Base-by-base conservation (phyloP, 1,284 basidiomycete species). In the Sanguinoderma infundibulare region DNA sequence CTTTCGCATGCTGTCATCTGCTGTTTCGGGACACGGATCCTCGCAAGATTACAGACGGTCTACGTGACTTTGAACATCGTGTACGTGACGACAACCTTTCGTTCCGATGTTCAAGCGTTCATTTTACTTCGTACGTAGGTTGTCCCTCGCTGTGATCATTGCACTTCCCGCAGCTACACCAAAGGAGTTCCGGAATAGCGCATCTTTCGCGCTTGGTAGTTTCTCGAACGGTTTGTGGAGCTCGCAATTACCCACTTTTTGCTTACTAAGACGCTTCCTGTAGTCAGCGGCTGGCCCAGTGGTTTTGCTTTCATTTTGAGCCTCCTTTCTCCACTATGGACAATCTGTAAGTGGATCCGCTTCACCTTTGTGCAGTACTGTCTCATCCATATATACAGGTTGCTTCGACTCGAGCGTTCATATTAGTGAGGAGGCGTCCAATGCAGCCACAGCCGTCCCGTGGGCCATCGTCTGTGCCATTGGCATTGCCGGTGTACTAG, bases 241-340 rank as follows among this genome's bases (percentile, higher is more conserved):
- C 40, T 24, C 14, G 9, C 5, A 24, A 32, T 20, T 30, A 26
- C 14, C 17, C 5, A 17, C 32, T 6, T 1, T 14, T 12, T 24
- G 14, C 28, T 5, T 47, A 15, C n/a, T 49, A 17, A 22, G n/a
- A 39, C 24, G 20, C n/a, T 20, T n/a, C 36, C 47, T 14, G 17
- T 47, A 82, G 81, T 81, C n/a, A 78, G 79, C 24, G 80, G 80
- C 5, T 87, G 90, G 89, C 78, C 85, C 0, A 78, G 83, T 67
- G 89, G 90, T 1, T 92, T 83, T 66, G 88, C 92, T 0, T 94
- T 94, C 70, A 82, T 93, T 39, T 73, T 92, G 30, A 89, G 88
- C 59, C 90, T 92, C 72, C 77, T 93, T 32, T 86, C 90, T 0
- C 91, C 92, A 0, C 78, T 89, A 4, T 94, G 92, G 92, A 89